phyloP scores from a whole-genome alignment of 2,329 filamentous ascomycete genomes.

The Ceratocystis destructans region DNA sequence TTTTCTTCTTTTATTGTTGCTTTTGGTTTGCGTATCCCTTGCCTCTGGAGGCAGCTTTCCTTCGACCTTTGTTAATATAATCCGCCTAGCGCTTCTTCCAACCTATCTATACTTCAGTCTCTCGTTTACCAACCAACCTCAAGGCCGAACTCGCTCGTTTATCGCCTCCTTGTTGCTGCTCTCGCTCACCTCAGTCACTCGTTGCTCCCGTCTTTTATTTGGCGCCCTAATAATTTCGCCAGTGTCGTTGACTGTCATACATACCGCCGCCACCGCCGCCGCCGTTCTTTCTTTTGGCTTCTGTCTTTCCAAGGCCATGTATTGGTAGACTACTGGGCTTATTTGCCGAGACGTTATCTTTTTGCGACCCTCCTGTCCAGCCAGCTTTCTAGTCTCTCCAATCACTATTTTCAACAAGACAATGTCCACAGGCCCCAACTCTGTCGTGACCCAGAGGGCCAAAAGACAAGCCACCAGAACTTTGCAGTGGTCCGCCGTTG shows the following conservation, averaged over 20 bases:
- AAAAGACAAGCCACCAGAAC: constrained; percentile 16
- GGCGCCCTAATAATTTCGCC: background rate
- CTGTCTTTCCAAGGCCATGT: constrained; percentile 12
- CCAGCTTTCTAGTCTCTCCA: background rate
- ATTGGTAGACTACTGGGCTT: constrained; percentile 8
- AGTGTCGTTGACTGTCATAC: background rate
- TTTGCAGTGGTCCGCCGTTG: constrained; percentile 10
- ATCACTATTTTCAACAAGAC: background rate
- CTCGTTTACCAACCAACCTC: background rate
- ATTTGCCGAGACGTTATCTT: constrained; percentile 8
- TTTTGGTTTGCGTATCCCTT: constrained; percentile 9
- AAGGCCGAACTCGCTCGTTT: constrained; percentile 1
- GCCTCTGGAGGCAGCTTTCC: constrained; percentile 14
- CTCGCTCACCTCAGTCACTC: constrained; percentile 2
- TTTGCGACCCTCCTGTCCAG: background rate
- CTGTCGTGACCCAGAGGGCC: constrained; percentile 10
- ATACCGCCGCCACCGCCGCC: background rate
- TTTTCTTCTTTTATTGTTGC: constrained; percentile 19
- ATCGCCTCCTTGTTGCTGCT: background rate
- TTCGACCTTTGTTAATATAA: constrained; percentile 12
- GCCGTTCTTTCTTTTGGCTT: background rate
- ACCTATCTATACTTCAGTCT: background rate
- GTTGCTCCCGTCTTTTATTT: background rate
- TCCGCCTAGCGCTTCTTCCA: background rate
- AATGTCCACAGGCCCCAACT: constrained; percentile 13